phyloP scores from a whole-genome alignment of 2,329 filamentous ascomycete species.

The Fusarium xyrophilum region DNA sequence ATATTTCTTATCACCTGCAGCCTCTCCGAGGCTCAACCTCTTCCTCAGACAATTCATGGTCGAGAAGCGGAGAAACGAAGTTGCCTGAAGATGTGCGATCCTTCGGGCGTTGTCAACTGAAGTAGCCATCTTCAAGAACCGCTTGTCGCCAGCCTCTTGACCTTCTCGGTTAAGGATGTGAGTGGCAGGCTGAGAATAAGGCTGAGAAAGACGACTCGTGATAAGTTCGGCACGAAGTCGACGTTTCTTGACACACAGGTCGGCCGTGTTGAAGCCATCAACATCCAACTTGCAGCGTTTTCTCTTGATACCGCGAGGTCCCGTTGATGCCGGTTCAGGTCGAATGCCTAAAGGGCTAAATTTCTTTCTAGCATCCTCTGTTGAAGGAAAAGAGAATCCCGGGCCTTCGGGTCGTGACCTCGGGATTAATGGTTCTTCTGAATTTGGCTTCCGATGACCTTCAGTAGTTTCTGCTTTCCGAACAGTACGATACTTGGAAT shows the following conservation, averaged over 20 bases:
- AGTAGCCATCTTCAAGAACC: constrained; percentile 58
- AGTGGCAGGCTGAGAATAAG: constrained; percentile 72
- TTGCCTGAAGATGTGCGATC: constrained; percentile 55
- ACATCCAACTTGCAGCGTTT: constrained; percentile 62
- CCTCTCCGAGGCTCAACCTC: constrained; percentile 47
- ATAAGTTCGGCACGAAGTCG: constrained; percentile 68
- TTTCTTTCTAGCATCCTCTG: background rate
- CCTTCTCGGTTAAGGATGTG: constrained; percentile 71
- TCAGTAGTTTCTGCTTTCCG: background rate
- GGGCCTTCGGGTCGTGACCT: background rate
- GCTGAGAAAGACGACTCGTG: constrained; percentile 73
- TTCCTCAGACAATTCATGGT: constrained; percentile 68
- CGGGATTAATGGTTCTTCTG: background rate
- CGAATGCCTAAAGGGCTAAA: constrained; percentile 21
- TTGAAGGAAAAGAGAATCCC: constrained; percentile 27
- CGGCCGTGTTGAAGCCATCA: constrained; percentile 61
- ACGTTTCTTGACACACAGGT: constrained; percentile 69
- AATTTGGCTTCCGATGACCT: background rate
- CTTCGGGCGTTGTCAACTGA: constrained; percentile 47
- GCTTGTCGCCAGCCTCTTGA: constrained; percentile 52
- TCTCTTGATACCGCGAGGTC: constrained; percentile 53
- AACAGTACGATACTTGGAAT: constrained; percentile 1
- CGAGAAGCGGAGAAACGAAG: constrained; percentile 68
- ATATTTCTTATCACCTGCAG: constrained; percentile 44
- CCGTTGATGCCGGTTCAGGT: background rate